These are phyloP conservation scores for Rhodomyrtus psidioides DNA, from an alignment of 441 rosid genomes.

Conservation along the genomic window DNA sequence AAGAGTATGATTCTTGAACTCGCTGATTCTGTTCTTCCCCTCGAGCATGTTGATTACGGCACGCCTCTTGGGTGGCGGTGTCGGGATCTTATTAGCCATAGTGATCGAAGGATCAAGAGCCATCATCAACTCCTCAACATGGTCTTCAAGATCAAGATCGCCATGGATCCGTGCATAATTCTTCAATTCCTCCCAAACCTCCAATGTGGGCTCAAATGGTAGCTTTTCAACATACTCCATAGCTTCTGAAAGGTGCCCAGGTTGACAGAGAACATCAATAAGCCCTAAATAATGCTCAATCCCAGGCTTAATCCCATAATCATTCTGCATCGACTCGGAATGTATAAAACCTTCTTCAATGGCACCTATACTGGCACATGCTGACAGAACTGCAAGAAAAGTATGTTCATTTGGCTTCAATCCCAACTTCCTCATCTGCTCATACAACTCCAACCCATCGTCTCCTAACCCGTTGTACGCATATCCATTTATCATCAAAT, in stretches of 20 bases:
- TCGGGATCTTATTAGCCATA: slow-evolving; percentile 37
- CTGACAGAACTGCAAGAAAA: slow-evolving; percentile 56
- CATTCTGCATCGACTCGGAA: slow-evolving; percentile 60
- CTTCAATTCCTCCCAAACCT: slow-evolving; percentile 63
- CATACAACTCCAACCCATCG: slow-evolving; percentile 76
- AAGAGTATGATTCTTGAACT: slow-evolving; percentile 49
- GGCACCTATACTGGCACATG: slow-evolving; percentile 70
- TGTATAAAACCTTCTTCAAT: slow-evolving; percentile 79
- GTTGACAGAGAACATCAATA: slow-evolving; percentile 72
- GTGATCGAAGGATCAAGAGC: slow-evolving; percentile 60
- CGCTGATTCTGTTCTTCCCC: slow-evolving; percentile 51
- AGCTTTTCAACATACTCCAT: slow-evolving; percentile 44
- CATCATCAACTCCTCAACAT: slow-evolving; percentile 50
- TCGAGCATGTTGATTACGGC: slow-evolving; percentile 57
- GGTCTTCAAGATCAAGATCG: slow-evolving; percentile 72
- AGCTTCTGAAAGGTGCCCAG: slow-evolving; percentile 66
- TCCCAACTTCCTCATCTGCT: slow-evolving; percentile 54
- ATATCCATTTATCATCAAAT: slow-evolving; percentile 69
- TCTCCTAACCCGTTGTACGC: slow-evolving; percentile 73
- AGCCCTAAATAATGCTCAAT: slow-evolving; percentile 57
- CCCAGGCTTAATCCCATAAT: slow-evolving; percentile 47
- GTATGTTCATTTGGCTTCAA: slow-evolving; percentile 63
- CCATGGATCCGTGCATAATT: slow-evolving; percentile 60
- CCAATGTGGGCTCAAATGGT: slow-evolving; percentile 59
- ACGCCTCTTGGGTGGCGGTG: slow-evolving; percentile 43